Evolutionary conservation across 805 yeast genomes (phyloP).

Genomic region (Komagataella kurtzmanii): DNA sequence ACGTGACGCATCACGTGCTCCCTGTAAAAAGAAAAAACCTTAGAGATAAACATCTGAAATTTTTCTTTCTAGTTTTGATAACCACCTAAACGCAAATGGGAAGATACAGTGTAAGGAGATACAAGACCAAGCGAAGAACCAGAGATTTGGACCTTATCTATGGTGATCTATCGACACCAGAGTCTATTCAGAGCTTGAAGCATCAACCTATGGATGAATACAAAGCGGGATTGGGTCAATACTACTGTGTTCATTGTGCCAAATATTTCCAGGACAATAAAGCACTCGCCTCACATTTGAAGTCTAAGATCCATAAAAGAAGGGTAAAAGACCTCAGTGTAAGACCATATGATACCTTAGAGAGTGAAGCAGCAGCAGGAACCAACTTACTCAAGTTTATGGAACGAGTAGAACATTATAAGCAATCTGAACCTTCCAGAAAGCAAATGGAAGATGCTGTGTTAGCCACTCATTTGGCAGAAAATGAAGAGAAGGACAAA

Average conservation of each 20-base stretch:
- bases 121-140: slow-evolving; percentile 81
- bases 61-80: neutral
- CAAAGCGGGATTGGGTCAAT: slow-evolving; percentile 90
- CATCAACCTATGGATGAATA: slow-evolving; percentile 83
- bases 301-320: slow-evolving; percentile 75
- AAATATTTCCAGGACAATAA: slow-evolving; percentile 73
- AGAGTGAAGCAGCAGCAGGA: slow-evolving; percentile 88
- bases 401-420: slow-evolving; percentile 46
- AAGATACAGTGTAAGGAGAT: slow-evolving; percentile 66
- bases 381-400: slow-evolving; percentile 55
- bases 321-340: slow-evolving; percentile 62
- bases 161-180: slow-evolving; percentile 54
- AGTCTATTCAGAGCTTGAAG: slow-evolving; percentile 49
- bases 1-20: neutral
- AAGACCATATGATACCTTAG: slow-evolving; percentile 78
- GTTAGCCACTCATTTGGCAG: slow-evolving; percentile 13
- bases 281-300: slow-evolving; percentile 60
- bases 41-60: neutral
- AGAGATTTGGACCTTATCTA: slow-evolving; percentile 76
- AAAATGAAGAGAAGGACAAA: slow-evolving; percentile 18
- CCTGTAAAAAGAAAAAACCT: too few relatives aligned
- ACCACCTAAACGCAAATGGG: slow-evolving; percentile 40
- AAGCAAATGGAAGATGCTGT: slow-evolving; percentile 24
- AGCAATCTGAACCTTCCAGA: slow-evolving; percentile 33
- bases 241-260: slow-evolving; percentile 89